Percentiles rank a stretch among this genome's conserved stretches.
Evolutionary conservation across 2,329 filamentous ascomycete genomes (phyloP).

Genomic region (Calonectria pteridis): DNA sequence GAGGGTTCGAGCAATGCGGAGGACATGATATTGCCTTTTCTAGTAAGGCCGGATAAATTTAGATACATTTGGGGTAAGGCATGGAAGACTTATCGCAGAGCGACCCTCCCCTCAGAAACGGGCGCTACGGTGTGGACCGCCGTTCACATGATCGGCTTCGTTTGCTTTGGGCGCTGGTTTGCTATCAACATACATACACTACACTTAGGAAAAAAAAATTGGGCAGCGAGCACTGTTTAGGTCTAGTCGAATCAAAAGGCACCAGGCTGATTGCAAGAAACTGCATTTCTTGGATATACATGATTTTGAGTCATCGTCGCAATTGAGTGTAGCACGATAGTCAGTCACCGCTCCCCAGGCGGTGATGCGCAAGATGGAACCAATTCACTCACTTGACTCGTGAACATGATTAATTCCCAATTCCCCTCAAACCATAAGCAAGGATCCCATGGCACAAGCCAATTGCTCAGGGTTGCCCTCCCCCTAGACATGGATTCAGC

Average conservation of each 20-base stretch:
- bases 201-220: not conserved
- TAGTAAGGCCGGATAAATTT: not conserved
- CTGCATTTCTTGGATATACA: not conserved
- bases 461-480: not conserved
- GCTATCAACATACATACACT: constrained; percentile 7
- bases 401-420: not conserved
- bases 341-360: not conserved
- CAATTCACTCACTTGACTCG: not conserved
- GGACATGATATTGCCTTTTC: not conserved
- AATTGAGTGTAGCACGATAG: not conserved
- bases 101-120: not conserved
- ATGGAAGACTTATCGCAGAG: constrained; percentile 6
- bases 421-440: too few species aligned
- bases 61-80: not conserved
- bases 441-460: not conserved
- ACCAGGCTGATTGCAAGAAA: not conserved
- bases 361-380: not conserved
- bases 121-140: constrained; percentile 1
- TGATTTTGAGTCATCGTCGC: not conserved
- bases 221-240: not conserved
- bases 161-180: not conserved
- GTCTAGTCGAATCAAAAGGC: not conserved
- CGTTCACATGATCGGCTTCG: constrained; percentile 14
- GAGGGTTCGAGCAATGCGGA: not conserved
- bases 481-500: not conserved